These are phyloP conservation scores for Pezicula neosporulosa DNA, from an alignment of 2,329 filamentous ascomycete species.

Conservation along the genomic window DNA sequence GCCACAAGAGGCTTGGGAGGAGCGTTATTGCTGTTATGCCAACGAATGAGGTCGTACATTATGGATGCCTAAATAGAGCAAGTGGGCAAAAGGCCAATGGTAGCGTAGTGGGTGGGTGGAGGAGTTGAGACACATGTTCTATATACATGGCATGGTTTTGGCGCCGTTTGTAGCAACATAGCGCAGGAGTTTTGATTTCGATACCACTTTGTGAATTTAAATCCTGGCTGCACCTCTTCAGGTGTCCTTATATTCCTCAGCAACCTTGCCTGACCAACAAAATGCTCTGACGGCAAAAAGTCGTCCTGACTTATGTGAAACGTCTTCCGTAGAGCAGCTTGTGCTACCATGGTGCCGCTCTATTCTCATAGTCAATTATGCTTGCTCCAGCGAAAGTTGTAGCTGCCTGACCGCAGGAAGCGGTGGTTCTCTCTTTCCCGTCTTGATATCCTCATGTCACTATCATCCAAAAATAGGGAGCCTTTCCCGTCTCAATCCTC, in stretches of 20 bases:
- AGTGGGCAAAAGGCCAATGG: slow-evolving; percentile 25
- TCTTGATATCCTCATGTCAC: too few species aligned
- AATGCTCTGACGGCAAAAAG: too few species aligned
- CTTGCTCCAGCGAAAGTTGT: too few species aligned
- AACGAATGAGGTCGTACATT: slow-evolving; percentile 78
- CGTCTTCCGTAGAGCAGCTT: too few species aligned
- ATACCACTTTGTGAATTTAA: neutral
- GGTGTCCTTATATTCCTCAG: neutral
- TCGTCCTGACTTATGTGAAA: too few species aligned
- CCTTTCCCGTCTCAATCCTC: slow-evolving; percentile 48
- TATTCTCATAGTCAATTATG: too few species aligned
- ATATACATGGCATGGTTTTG: slow-evolving; percentile 3
- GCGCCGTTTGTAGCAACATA: slow-evolving; percentile 17
- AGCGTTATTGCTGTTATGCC: slow-evolving; percentile 89
- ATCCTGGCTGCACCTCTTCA: neutral
- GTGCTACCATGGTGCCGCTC: too few species aligned
- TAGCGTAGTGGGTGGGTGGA: slow-evolving; percentile 14
- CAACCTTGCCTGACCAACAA: too few species aligned
- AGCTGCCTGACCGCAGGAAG: too few species aligned
- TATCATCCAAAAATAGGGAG: neutral
- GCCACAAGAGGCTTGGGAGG: slow-evolving; percentile 87
- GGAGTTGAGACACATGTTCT: slow-evolving; percentile 6
- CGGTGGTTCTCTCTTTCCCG: too few species aligned
- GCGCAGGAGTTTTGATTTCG: slow-evolving; percentile 9
- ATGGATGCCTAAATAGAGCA: slow-evolving; percentile 66